A percentile compares a stretch with the other conserved stretches of the same genome.
These are phyloP conservation scores for Neopestalotiopsis clavispora DNA, from an alignment of 2,329 filamentous ascomycete species.

Conservation along the genomic window DNA sequence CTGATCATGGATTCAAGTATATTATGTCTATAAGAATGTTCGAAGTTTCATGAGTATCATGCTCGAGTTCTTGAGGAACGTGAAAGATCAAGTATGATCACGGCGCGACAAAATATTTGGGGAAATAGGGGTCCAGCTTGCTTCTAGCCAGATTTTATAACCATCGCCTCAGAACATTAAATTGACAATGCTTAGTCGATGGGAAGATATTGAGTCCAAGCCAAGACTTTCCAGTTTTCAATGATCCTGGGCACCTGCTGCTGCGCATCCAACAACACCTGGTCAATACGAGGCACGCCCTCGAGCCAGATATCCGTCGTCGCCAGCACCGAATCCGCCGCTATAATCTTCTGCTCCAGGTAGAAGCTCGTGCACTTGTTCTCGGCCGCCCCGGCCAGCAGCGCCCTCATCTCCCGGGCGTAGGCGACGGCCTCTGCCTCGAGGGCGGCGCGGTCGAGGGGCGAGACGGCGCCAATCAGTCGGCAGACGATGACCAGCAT, in stretches of 20 bases:
- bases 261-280: not conserved
- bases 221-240: slow-evolving; percentile 3
- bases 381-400: slow-evolving; percentile 1
- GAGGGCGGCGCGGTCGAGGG: not conserved
- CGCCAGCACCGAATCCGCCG: slow-evolving; percentile 9
- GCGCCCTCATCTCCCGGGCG: slow-evolving; percentile 5
- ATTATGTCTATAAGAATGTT: too few relatives aligned
- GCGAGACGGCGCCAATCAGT: slow-evolving; percentile 14
- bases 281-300: not conserved
- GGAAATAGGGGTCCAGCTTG: too few relatives aligned
- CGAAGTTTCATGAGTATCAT: too few relatives aligned
- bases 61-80: too few relatives aligned
- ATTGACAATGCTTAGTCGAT: not conserved
- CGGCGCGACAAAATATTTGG: too few relatives aligned
- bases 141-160: too few relatives aligned
- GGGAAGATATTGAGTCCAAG: not conserved
- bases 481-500: slow-evolving; percentile 7
- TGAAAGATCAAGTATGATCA: too few relatives aligned
- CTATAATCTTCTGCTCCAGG: slow-evolving; percentile 16
- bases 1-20: too few relatives aligned
- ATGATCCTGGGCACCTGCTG: not conserved
- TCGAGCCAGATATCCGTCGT: slow-evolving; percentile 14
- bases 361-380: slow-evolving; percentile 19
- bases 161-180: not conserved
- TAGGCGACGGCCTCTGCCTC: slow-evolving; percentile 13